Evolutionary conservation across 164 flowering plant genomes (phyloP), one percentile per base, ranked within the genome.

Genomic region (Vitis cinerea): DNA sequence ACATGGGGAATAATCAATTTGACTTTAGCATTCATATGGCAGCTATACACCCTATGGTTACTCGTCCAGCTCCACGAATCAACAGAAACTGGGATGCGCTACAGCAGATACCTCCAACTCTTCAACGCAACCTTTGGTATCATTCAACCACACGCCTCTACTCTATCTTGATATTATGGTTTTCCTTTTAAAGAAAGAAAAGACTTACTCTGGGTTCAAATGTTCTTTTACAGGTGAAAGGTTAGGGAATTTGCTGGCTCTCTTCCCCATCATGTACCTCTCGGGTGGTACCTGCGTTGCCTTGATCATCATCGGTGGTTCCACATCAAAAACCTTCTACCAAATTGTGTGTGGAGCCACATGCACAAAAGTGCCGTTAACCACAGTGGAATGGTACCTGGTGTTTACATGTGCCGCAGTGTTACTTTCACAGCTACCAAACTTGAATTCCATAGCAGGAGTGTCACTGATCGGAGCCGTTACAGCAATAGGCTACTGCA

Each of bases 201-300:
- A 23, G 27, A 0, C 44, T 37, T 37, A 37, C 7, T 0, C 7
- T 37, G 44, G 44, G 44, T 4, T 3, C 4, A 37, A 37, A 37
- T 66, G 29, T 10, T 16, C 19, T 65, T 10, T 61, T 16, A n/a
- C 82, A 90, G 97, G 96, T 50, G 82, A 81, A 19, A 91, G 71
- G 74, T 65, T 81, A 19, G 76, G 84, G 44, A 82, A 81, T 19
- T 30, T 79, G 64, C 71, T 90, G 12, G 84, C 80, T 7, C 16
- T 76, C 0, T 80, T 87, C 19, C 96, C 98, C 0, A 78, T 86
- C 10, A 68, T 83, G 84, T 83, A 90, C 72, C 85, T 91, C 67
- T 90, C 97, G 0, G 92, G 73, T 0, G 98, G 95, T 0, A 88
- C 90, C 17, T 93, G 96, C 66, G 79, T 78, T 29, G 77, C 85